phyloP scores from a whole-genome alignment of 2,329 filamentous ascomycete species.

The Trichophyton schoenleinii region DNA sequence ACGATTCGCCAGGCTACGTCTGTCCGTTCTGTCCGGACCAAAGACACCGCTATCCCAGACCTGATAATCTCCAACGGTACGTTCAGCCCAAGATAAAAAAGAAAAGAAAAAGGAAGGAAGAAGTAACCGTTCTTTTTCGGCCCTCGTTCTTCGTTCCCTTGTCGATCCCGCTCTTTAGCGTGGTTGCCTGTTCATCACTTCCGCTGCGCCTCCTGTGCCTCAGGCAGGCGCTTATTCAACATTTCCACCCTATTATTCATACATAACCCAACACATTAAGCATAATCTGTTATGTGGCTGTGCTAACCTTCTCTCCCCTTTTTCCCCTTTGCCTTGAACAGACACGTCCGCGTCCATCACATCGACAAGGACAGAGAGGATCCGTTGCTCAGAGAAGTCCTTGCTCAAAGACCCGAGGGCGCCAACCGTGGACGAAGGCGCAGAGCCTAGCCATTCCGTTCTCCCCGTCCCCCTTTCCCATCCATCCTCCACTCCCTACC shows the following conservation, averaged over 20 bases:
- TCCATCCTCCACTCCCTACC: background rate
- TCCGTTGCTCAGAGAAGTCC: conserved; percentile 63
- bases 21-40: conserved; percentile 92
- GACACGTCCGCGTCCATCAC: conserved; percentile 88
- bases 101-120: no score
- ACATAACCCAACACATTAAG: background rate
- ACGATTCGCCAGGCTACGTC: conserved; percentile 86
- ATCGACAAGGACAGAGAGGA: conserved; percentile 83
- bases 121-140: no score
- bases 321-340: conserved; percentile 24
- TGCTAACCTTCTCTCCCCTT: background rate
- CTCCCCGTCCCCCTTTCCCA: background rate
- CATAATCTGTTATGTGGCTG: background rate
- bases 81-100: conserved; percentile 16
- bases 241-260: background rate
- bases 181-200: background rate
- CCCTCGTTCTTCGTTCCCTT: no score
- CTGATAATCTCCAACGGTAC: conserved; percentile 89
- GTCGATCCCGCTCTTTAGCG: background rate
- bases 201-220: background rate
- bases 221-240: background rate
- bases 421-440: conserved; percentile 67
- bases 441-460: conserved; percentile 28
- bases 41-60: conserved; percentile 87
- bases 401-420: conserved; percentile 74